phyloP scores from a whole-genome alignment of 2,329 filamentous ascomycete species.

The Coniosporium tulheliwenetii region DNA sequence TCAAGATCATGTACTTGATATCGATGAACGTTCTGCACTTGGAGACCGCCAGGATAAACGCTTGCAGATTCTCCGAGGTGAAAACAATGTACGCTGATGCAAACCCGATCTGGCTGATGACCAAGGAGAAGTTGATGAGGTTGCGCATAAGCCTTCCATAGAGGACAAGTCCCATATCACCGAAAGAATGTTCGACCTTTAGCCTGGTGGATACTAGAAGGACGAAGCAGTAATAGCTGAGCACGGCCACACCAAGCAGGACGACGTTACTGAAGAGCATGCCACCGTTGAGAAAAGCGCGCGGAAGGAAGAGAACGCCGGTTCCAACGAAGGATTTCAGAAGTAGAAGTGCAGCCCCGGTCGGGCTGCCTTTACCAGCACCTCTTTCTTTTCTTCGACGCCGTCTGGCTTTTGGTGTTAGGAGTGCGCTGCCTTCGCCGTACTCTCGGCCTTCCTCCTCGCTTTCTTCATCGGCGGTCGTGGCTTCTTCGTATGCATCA shows the following conservation, averaged over 20 bases:
- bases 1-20: slow-evolving; percentile 77
- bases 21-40: slow-evolving; percentile 74
- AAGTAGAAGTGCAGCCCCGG: slow-evolving; percentile 67
- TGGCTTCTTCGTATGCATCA: slow-evolving; percentile 43
- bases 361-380: slow-evolving; percentile 61
- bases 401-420: slow-evolving; percentile 53
- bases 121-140: slow-evolving; percentile 79
- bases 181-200: slow-evolving; percentile 84
- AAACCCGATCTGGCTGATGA: slow-evolving; percentile 90
- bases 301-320: slow-evolving; percentile 81
- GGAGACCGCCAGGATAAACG: slow-evolving; percentile 82
- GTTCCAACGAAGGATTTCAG: slow-evolving; percentile 98
- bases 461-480: slow-evolving; percentile 27
- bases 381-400: slow-evolving; percentile 63
- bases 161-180: slow-evolving; percentile 84
- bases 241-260: slow-evolving; percentile 64
- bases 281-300: slow-evolving; percentile 87
- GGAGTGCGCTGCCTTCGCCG: slow-evolving; percentile 75
- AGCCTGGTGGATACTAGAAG: slow-evolving; percentile 76
- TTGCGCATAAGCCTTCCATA: slow-evolving; percentile 84
- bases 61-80: slow-evolving; percentile 86
- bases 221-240: slow-evolving; percentile 97
- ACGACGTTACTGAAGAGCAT: slow-evolving; percentile 95
- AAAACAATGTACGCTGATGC: slow-evolving; percentile 94
- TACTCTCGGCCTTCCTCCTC: slow-evolving; percentile 48